Percentiles rank a stretch among this genome's conserved stretches.
Conservation (phyloP, 2,329 filamentous ascomycete species). For the Monosporascus sp. region DNA sequence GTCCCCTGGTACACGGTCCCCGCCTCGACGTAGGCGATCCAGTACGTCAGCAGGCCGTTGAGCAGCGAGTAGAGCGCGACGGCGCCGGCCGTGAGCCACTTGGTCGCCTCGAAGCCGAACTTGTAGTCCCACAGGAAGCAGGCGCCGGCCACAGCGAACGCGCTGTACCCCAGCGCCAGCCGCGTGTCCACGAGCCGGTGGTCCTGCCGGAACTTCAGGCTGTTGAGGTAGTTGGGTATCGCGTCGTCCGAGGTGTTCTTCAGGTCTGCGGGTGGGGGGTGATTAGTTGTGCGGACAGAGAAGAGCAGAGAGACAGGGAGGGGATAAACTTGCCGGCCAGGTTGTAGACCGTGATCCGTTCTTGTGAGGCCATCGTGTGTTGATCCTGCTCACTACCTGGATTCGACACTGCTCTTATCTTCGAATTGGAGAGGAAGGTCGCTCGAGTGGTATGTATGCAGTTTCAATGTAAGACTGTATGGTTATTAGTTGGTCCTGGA, state of each 20-base stretch:
- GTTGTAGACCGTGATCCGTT: conserved; percentile 63
- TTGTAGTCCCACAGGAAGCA: conserved; percentile 92
- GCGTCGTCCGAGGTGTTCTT: conserved; percentile 97
- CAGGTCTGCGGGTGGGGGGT: conserved; percentile 56
- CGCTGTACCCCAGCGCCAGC: conserved; percentile 74
- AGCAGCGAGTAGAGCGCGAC: conserved; percentile 74
- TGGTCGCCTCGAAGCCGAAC: conserved; percentile 81
- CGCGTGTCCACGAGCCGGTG: conserved; percentile 78
- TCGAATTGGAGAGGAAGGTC: no score
- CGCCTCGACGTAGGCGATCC: conserved; percentile 80
- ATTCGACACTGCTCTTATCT: no score
- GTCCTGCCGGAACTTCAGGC: conserved; percentile 76
- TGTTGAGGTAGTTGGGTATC: conserved; percentile 87
- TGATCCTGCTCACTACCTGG: no score
- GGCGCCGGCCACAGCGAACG: conserved; percentile 72
- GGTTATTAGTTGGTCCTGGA: no score
- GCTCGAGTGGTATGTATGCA: no score
- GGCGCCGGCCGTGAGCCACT: conserved; percentile 72
- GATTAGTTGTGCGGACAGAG: conserved; percentile 7
- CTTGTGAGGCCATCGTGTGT: conserved; percentile 37
- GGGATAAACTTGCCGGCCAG: conserved; percentile 46
- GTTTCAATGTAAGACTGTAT: no score
- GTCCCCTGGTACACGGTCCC: conserved; percentile 74
- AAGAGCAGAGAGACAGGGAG: conserved; percentile 1
- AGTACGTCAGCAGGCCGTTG: conserved; percentile 71